Percentiles rank a stretch among this genome's conserved stretches.
phyloP scores from a whole-genome alignment of 2,329 filamentous ascomycete species.

The Catunica adiposa region DNA sequence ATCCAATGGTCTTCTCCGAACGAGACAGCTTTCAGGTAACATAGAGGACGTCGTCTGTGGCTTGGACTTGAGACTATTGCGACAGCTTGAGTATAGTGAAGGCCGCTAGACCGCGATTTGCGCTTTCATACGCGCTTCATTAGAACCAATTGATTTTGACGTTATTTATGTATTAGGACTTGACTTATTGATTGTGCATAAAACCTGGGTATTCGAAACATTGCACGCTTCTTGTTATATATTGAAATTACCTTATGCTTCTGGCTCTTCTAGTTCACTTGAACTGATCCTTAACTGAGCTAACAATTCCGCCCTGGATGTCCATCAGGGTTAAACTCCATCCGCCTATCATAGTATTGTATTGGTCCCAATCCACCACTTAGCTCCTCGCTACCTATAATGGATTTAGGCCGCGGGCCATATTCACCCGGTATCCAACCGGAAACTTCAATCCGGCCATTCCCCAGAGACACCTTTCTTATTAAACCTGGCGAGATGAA shows the following conservation, averaged over 20 bases:
- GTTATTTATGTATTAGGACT: neutral
- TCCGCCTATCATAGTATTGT: neutral
- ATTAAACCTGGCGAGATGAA: slow-evolving; percentile 3
- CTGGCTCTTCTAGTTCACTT: neutral
- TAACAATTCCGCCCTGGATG: neutral
- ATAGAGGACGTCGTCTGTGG: neutral
- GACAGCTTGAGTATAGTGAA: neutral
- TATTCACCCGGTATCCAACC: neutral
- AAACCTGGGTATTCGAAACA: neutral
- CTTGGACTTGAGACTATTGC: neutral
- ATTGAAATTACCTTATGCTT: neutral
- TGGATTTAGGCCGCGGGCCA: neutral
- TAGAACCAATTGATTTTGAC: neutral
- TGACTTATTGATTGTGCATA: neutral
- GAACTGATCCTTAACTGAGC: neutral
- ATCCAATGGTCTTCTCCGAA: neutral
- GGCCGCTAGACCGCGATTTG: neutral
- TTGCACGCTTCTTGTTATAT: neutral
- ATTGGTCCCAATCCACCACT: neutral
- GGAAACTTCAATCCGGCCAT: neutral
- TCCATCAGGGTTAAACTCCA: neutral
- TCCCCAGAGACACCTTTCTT: neutral
- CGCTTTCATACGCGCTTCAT: neutral
- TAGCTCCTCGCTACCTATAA: neutral
- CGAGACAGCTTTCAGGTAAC: neutral